Percentiles rank a stretch among this genome's conserved stretches.
Evolutionary conservation across 768 basidiomycete genomes (phyloP).

Genomic region (Hericium erinaceus): DNA sequence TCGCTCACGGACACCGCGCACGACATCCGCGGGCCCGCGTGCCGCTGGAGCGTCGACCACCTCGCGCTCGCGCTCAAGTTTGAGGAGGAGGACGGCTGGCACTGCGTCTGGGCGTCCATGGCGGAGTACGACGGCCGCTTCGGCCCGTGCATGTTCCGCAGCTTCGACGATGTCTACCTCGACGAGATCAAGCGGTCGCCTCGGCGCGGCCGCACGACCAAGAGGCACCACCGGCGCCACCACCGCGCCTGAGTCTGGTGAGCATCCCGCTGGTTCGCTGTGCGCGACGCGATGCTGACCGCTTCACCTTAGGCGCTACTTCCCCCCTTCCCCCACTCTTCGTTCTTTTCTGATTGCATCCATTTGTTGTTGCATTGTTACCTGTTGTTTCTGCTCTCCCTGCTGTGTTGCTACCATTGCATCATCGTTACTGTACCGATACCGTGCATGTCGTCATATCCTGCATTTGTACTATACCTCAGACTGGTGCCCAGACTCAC

Average conservation of each 20-base stretch:
- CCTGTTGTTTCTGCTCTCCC: too few species aligned
- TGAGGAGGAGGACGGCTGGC: conserved; percentile 40
- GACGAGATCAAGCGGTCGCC: conserved; percentile 30
- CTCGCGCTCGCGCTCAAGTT: conserved; percentile 48
- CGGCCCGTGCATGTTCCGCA: conserved; percentile 27
- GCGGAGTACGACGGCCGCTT: conserved; percentile 36
- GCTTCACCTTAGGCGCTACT: too few species aligned
- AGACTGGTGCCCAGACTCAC: too few species aligned
- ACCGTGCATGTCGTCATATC: too few species aligned
- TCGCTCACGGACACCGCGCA: conserved; percentile 53
- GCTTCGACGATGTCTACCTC: conserved; percentile 26
- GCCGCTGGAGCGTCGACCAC: conserved; percentile 38
- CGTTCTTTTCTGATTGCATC: too few species aligned
- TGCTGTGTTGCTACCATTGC: too few species aligned
- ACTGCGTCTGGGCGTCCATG: conserved; percentile 57
- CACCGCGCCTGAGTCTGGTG: neutral
- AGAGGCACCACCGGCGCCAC: neutral
- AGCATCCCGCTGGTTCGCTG: too few species aligned
- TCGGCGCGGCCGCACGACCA: neutral
- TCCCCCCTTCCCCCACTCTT: too few species aligned
- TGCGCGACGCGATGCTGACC: too few species aligned
- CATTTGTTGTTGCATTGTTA: too few species aligned
- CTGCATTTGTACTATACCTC: too few species aligned
- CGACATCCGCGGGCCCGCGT: conserved; percentile 25
- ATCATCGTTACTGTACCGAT: too few species aligned